These are phyloP conservation scores for Larix kaempferi DNA, from an alignment of 75 land plant genomes.

Conservation along the genomic window DNA sequence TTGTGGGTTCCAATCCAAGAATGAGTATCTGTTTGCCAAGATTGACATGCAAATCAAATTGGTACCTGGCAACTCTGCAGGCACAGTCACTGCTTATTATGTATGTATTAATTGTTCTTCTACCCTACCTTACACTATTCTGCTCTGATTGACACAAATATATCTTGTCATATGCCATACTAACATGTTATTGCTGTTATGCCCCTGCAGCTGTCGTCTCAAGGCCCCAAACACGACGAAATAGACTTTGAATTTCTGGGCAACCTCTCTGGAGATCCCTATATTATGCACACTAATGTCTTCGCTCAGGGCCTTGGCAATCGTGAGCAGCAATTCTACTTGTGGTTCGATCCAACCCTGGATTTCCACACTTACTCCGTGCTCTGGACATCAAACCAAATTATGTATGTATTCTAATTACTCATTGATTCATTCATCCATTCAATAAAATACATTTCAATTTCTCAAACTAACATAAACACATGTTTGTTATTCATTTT, in stretches of 20 bases:
- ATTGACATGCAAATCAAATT: conserved; percentile 75
- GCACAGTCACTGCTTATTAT: conserved; percentile 59
- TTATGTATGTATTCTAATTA: conserved; percentile 11
- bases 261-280: conserved; percentile 18
- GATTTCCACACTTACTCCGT: conserved; percentile 25
- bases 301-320: conserved; percentile 16
- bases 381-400: conserved; percentile 29
- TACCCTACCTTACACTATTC: too few relatives aligned
- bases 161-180: too few relatives aligned
- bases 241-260: conserved; percentile 35
- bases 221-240: conserved; percentile 18
- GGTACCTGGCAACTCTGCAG: conserved; percentile 65
- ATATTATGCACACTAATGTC: conserved; percentile 29
- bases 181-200: background rate
- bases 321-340: conserved; percentile 15
- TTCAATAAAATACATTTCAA: too few relatives aligned
- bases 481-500: conserved; percentile 24
- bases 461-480: too few relatives aligned
- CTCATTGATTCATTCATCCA: too few relatives aligned
- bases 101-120: conserved; percentile 14
- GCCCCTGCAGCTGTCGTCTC: conserved; percentile 17
- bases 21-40: conserved; percentile 63
- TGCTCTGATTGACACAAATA: too few relatives aligned
- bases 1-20: conserved; percentile 64
- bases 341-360: conserved; percentile 25